Evolutionary conservation across 208 protist species (phyloP), one percentile per base, ranked within the genome.

Genomic region (Acanthamoeba divionensis): DNA sequence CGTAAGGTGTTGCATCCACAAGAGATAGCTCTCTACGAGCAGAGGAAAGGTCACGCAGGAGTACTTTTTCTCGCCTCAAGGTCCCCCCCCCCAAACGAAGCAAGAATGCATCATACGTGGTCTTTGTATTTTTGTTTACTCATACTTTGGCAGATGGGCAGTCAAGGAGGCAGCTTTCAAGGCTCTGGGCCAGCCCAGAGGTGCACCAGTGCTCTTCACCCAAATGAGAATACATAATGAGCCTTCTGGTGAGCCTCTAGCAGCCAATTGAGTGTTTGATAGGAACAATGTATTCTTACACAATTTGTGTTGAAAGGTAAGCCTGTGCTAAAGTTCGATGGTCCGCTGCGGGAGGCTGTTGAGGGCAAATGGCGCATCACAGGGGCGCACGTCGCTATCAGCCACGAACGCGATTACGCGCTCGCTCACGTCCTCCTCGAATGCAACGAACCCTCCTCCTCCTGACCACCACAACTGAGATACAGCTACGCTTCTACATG

Each of bases 71-170:
- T 88, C 7, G 80, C 80, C 24, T 47, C 36, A 0, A 88, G 80
- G 80, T 88, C 9, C 6, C 6, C n/a, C n/a, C n/a, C n/a, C n/a
- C n/a, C n/a, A n/a, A n/a, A n/a, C n/a, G n/a, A n/a, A n/a, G n/a
- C n/a, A n/a, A n/a, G n/a, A n/a, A n/a, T n/a, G n/a, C n/a, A n/a
- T n/a, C n/a, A n/a, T n/a, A n/a, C n/a, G n/a, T n/a, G n/a, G n/a
- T n/a, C n/a, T n/a, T n/a, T n/a, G n/a, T n/a, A n/a, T n/a, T n/a
- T n/a, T n/a, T n/a, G n/a, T n/a, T n/a, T n/a, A n/a, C n/a, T n/a
- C n/a, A n/a, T n/a, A n/a, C n/a, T n/a, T n/a, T n/a, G n/a, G 33
- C 60, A 88, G 80, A 41, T 88, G 80, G 80, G 80, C 80, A 44
- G 80, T 62, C 5, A 88, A 88, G 33, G 80, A 88, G 36, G 80